Base-by-base conservation (phyloP, 225 moss, liverwort and hornwort species). In the Sphagnum tenellum region DNA sequence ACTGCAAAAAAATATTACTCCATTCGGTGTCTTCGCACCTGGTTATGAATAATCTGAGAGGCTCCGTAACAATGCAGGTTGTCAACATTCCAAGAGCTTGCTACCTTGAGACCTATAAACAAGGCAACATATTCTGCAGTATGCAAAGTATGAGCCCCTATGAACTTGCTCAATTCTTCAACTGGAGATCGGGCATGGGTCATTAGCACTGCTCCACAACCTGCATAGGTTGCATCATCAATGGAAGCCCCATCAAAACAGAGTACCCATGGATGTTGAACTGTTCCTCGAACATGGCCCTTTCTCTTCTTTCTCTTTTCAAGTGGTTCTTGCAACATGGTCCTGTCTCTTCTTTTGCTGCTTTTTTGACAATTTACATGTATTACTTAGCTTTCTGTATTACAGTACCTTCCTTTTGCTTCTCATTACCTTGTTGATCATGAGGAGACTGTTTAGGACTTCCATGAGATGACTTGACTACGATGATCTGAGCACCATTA, bases 231-330 rank as follows among this genome's bases (percentile, higher is more conserved):
- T 2, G 8, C 8, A 9, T n/a, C 13, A 50, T 55, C 62, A 13
- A 70, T 53, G 46, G 69, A 63, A 47, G 69, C 54, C 12, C 69
- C 69, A 54, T 53, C 62, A 53, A 46, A 62, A 48, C 48, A 70
- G 47, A 70, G 4, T 4, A n/a, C 47, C 69, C 69, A 63, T 48
- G 69, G 69, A 2, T 46, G 13, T 70, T 62, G 6, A 4, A 46
- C 2, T 3, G 69, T 55, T 4, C 69, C 62, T 48, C 62, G 46
- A 14, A 47, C 10, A 54, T 70, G 12, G 5, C 62, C 62, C 5
- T 46, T 45, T 46, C 44, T 45, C 55, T 62, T 62, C 45, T 45
- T 12, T 11, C 9, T 61, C 51, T 45, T 53, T 29, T 64, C 64
- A 29, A 29, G 29, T 29, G 29, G 29, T 29, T 29, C 29, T 29